A percentile compares a stretch with the other conserved stretches of the same genome.
Conservation (phyloP, 228 moss, liverwort and hornwort species). For the Sphagnum magellanicum region DNA sequence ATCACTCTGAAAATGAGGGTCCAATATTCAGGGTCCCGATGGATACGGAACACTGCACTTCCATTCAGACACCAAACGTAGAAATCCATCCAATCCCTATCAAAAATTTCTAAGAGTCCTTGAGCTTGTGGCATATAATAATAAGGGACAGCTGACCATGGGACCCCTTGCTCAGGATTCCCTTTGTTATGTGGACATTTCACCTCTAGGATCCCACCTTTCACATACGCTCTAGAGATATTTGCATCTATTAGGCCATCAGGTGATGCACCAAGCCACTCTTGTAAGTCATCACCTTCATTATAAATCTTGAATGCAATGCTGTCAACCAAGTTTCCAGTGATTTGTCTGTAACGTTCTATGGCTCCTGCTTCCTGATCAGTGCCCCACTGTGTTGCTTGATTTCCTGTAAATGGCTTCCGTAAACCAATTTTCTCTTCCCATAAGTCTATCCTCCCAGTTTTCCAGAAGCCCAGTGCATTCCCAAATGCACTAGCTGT, state of each 20-base stretch:
- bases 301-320: conserved; percentile 78
- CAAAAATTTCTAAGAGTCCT: conserved; percentile 86
- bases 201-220: conserved; percentile 72
- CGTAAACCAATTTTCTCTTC: conserved; percentile 83
- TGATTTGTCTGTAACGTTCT: conserved; percentile 69
- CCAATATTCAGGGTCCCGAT: conserved; percentile 74
- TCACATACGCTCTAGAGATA: conserved; percentile 10
- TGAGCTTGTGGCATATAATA: conserved; percentile 99
- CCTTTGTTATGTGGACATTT: conserved; percentile 96
- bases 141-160: conserved; percentile 69
- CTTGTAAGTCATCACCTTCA: conserved; percentile 68
- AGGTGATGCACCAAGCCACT: conserved; percentile 93
- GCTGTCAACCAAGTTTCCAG: conserved; percentile 69
- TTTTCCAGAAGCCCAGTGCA: conserved; percentile 74
- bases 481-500: conserved; percentile 93
- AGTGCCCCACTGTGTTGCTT: conserved; percentile 77
- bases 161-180: conserved; percentile 62
- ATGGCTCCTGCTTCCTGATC: conserved; percentile 71
- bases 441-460: conserved; percentile 65
- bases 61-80: conserved; percentile 84
- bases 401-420: conserved; percentile 67
- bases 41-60: conserved; percentile 74
- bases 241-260: conserved; percentile 72
- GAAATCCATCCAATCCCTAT: conserved; percentile 78
- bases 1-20: conserved; percentile 75